phyloP scores from a whole-genome alignment of 345 rosid species.

The Microcos paniculata region DNA sequence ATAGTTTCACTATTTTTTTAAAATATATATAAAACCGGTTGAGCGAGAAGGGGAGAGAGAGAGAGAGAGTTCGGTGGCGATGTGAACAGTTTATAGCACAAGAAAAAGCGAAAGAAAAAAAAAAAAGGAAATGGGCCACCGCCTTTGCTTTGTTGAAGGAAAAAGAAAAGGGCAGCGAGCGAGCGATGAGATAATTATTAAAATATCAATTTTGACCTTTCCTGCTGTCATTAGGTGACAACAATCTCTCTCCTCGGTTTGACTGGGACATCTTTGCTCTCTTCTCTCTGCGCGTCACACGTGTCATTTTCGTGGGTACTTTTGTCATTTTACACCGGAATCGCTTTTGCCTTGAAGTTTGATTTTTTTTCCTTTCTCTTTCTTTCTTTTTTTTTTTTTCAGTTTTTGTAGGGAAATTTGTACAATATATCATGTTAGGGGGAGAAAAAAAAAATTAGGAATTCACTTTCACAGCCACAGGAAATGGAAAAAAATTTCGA shows the following conservation, averaged over 20 bases:
- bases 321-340: background rate
- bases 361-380: constrained; percentile 15
- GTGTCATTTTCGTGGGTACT: background rate
- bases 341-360: background rate
- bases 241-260: background rate
- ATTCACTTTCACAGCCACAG: background rate
- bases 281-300: background rate
- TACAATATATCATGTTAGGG: too few species aligned
- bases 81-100: background rate
- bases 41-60: constrained; percentile 3
- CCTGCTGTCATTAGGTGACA: background rate
- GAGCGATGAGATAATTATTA: background rate
- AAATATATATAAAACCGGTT: constrained; percentile 18
- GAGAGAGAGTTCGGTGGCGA: background rate
- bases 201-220: constrained; percentile 12
- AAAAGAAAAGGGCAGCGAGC: too few species aligned
- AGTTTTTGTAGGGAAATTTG: background rate
- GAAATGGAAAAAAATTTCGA: background rate
- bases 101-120: background rate
- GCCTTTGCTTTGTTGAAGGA: too few species aligned
- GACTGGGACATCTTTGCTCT: background rate
- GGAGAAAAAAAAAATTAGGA: too few species aligned
- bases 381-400: background rate
- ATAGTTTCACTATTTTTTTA: background rate
- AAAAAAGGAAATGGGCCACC: background rate